A percentile compares a stretch with the other conserved stretches of the same genome.
phyloP scores from a whole-genome alignment of 2,329 filamentous ascomycete species.

The Neobulgaria alba region DNA sequence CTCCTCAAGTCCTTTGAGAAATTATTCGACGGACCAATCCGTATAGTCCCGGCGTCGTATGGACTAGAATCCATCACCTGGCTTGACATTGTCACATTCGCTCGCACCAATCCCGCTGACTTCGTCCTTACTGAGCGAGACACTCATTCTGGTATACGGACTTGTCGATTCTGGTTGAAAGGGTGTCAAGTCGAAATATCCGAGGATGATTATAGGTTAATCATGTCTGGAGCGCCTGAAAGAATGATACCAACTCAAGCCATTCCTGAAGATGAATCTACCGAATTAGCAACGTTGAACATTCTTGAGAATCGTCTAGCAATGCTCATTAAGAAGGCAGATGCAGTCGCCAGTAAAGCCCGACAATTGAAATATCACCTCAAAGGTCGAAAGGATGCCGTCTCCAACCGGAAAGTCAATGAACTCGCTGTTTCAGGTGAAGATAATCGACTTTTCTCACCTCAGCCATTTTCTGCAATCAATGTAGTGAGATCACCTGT shows the following conservation, averaged over 20 bases:
- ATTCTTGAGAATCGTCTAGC: slow-evolving; percentile 73
- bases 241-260: slow-evolving; percentile 74
- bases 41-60: slow-evolving; percentile 14
- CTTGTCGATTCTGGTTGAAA: slow-evolving; percentile 76
- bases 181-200: slow-evolving; percentile 76
- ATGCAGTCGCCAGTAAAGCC: slow-evolving; percentile 62
- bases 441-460: neutral
- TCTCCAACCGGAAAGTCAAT: slow-evolving; percentile 48
- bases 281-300: slow-evolving; percentile 74
- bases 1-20: slow-evolving; percentile 80
- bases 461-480: slow-evolving; percentile 24
- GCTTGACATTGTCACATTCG: slow-evolving; percentile 80
- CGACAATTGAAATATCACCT: slow-evolving; percentile 75
- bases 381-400: slow-evolving; percentile 65
- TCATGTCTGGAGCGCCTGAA: slow-evolving; percentile 74
- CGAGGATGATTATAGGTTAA: slow-evolving; percentile 80
- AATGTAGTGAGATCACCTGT: slow-evolving; percentile 34
- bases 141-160: slow-evolving; percentile 57
- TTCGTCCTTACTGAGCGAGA: slow-evolving; percentile 65
- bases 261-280: slow-evolving; percentile 77
- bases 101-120: slow-evolving; percentile 69
- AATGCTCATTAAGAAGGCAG: slow-evolving; percentile 70
- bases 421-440: slow-evolving; percentile 17
- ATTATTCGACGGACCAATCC: slow-evolving; percentile 74
- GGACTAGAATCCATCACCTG: slow-evolving; percentile 55